Base-by-base conservation (phyloP, 1,139 yeast species). In the Protomyces pachydermus region DNA sequence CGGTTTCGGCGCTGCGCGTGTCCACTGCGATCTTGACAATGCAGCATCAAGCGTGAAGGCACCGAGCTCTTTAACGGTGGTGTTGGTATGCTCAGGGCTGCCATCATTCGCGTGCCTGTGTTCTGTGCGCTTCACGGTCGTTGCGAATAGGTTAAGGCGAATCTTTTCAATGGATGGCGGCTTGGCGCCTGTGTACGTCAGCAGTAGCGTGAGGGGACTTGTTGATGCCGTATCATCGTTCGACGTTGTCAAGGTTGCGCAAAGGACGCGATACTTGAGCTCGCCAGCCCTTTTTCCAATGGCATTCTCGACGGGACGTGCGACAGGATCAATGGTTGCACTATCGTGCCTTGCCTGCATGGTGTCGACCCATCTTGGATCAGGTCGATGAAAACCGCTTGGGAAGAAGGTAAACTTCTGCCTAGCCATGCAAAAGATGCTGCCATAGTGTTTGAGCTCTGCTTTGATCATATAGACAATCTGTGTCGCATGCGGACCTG, bases 401-500 rank as follows among this genome's bases (percentile, higher is more conserved):
- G 48, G 48, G 48, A 42, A 42, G 18, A 42, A 42, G 23, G 25
- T 42, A 5, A 42, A 42, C 23, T 42, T 42, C 9, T 42, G 48
- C 3, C 48, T n/a, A 18, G 48, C 48, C 48, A 42, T 42, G 48
- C 48, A 42, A 42, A 16, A 42, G 25, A 16, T 12, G 23, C 48
- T 16, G 25, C 48, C 48, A 42, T 16, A 42, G 25, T 42, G 48
- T 42, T 48, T 52, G 25, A 58, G 45, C 18, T 58, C 62, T 25
- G 53, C 56, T 6, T 50, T 38, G 28, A 58, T 39, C 18, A 28
- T 55, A 34, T 58, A 58, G 45, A 38, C 54, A n/a, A 58, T 34
- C n/a, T 39, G 53, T 2, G 53, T 42, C 14, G 48, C 48, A 42
- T 42, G 25, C 9, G 48, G 48, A 42, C 48, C 39, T 9, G 42